A percentile compares a stretch with the other conserved stretches of the same genome.
Evolutionary conservation across 305 asterid genomes (phyloP).

Genomic region (Fraxinus baroniana): DNA sequence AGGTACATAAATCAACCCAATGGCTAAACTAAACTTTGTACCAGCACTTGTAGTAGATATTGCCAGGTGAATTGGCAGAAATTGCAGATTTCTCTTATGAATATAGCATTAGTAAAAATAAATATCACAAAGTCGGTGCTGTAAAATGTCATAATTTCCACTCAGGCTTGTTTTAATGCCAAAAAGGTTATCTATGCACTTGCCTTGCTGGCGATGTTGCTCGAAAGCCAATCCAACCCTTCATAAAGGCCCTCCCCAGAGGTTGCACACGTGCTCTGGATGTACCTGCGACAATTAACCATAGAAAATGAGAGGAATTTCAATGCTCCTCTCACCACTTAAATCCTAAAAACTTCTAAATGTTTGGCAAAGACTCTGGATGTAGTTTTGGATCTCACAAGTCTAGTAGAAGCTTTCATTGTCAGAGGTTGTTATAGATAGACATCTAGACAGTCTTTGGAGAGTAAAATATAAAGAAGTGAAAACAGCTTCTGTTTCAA

Average conservation of each 20-base stretch:
- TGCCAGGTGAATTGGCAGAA: background rate
- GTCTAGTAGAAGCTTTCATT: background rate
- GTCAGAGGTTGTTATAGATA: background rate
- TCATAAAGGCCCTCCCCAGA: conserved; percentile 16
- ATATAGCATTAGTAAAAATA: background rate
- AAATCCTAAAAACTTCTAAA: background rate
- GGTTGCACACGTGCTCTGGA: background rate
- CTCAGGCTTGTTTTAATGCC: background rate
- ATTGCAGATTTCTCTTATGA: background rate
- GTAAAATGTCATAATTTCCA: background rate
- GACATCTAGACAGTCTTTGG: background rate
- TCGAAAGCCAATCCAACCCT: conserved; percentile 8
- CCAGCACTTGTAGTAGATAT: background rate
- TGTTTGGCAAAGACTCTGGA: background rate
- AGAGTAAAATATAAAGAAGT: background rate
- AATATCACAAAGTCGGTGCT: background rate
- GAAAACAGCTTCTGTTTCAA: background rate
- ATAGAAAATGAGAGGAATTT: background rate
- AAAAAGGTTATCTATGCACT: background rate
- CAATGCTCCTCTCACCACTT: background rate
- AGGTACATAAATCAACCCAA: background rate
- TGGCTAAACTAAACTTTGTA: background rate
- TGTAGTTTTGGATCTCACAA: background rate
- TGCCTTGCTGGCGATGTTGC: conserved; percentile 8
- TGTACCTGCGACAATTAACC: background rate